Conservation (phyloP, 495 filamentous ascomycete species). For the Penicillium ucsense region DNA sequence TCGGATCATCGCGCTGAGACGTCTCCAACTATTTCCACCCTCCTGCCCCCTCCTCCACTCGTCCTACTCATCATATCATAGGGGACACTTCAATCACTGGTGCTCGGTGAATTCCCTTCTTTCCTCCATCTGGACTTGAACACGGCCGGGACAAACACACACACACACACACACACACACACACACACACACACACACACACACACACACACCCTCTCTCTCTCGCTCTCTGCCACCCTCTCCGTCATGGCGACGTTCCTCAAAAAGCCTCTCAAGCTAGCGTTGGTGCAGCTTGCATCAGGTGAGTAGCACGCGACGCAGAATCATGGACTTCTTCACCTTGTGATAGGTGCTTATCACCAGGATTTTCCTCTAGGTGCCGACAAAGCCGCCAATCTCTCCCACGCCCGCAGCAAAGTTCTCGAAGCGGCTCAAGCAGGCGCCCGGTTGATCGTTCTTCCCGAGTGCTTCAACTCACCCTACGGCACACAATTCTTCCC, state of each 20-base stretch:
- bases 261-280: conserved; percentile 67
- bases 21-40: neutral
- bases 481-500: conserved; percentile 89
- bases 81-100: neutral
- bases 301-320: conserved; percentile 27
- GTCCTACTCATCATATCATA: no score
- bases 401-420: conserved; percentile 70
- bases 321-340: neutral
- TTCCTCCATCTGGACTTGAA: no score
- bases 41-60: no score
- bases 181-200: no score
- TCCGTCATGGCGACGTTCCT: conserved; percentile 45
- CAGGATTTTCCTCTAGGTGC: conserved; percentile 35
- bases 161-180: no score
- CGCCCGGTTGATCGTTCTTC: conserved; percentile 52
- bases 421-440: conserved; percentile 67
- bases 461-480: conserved; percentile 96
- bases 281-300: conserved; percentile 71
- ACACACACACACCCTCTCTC: neutral
- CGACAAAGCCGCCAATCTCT: conserved; percentile 80
- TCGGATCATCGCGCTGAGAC: conserved; percentile 1
- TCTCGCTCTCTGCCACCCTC: neutral
- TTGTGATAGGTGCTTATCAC: neutral
- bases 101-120: neutral
- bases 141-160: no score